phyloP scores from a whole-genome alignment of 139 green algal genomes.

The Chlorella vulgaris region DNA sequence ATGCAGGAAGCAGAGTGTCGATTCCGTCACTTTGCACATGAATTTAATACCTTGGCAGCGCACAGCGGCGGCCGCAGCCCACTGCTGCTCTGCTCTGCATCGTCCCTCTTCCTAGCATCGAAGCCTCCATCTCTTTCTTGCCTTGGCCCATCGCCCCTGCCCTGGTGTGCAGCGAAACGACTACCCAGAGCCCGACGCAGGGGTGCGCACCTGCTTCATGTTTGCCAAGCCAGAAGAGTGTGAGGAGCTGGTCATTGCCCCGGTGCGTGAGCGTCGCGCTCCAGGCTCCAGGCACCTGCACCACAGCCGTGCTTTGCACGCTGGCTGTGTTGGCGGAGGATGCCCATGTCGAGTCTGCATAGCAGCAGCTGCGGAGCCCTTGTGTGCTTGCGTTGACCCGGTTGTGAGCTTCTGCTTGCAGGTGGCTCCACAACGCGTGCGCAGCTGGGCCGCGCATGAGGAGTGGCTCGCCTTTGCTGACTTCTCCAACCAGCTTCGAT shows the following conservation, averaged over 20 bases:
- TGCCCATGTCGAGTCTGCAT: no score
- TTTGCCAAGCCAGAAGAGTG: slow-evolving; percentile 31
- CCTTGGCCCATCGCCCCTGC: neutral
- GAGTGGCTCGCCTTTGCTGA: slow-evolving; percentile 53
- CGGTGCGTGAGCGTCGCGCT: neutral
- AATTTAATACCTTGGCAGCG: no score
- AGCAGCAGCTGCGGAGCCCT: no score
- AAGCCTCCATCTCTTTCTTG: no score
- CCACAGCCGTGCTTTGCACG: neutral
- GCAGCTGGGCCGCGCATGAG: slow-evolving; percentile 58
- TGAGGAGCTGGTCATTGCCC: slow-evolving; percentile 5
- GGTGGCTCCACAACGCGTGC: slow-evolving; percentile 7
- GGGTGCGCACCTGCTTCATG: slow-evolving; percentile 50
- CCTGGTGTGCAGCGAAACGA: slow-evolving; percentile 71
- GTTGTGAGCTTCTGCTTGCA: neutral
- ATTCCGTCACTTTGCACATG: no score
- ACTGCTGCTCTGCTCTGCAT: no score
- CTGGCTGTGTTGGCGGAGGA: neutral
- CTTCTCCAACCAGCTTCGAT: slow-evolving; percentile 58
- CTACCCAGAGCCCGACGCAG: slow-evolving; percentile 65
- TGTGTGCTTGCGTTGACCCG: no score
- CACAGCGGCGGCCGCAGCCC: no score
- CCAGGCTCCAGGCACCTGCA: neutral
- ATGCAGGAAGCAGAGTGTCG: no score
- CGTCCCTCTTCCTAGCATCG: no score